These are phyloP conservation scores for Tetrapisispora arboricola DNA, from an alignment of 805 yeast genomes.

Conservation along the genomic window DNA sequence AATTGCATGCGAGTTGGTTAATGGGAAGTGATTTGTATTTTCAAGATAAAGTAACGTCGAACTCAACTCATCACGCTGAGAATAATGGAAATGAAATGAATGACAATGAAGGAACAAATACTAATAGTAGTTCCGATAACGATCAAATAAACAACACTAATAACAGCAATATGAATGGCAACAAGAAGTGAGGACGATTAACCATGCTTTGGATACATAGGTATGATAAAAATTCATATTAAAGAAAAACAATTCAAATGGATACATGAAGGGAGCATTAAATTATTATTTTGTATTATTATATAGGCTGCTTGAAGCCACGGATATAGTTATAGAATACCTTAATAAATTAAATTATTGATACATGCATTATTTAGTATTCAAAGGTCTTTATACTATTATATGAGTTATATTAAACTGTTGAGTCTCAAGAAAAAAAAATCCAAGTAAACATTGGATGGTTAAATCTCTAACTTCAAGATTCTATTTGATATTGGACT, in stretches of 20 bases:
- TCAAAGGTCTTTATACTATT: neutral
- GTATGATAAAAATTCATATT: too few species aligned
- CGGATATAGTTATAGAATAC: neutral
- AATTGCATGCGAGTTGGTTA: conserved; percentile 25
- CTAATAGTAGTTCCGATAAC: neutral
- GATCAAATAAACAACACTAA: neutral
- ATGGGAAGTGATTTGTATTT: conserved; percentile 25
- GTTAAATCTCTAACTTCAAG: too few species aligned
- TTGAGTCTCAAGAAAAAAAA: neutral
- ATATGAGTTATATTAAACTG: neutral
- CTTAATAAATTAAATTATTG: neutral
- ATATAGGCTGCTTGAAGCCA: too few species aligned
- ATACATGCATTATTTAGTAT: conserved; percentile 1
- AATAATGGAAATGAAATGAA: neutral
- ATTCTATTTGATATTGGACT: too few species aligned
- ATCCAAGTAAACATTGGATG: too few species aligned
- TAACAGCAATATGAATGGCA: neutral
- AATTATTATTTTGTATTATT: neutral
- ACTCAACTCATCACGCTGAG: neutral
- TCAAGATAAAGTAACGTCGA: conserved; percentile 4
- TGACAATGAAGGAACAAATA: neutral
- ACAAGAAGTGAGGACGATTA: neutral
- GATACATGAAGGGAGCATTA: too few species aligned
- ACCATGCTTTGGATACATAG: too few species aligned
- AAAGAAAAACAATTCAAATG: too few species aligned